Evolutionary conservation across 2,329 filamentous ascomycete genomes (phyloP), one percentile per base, ranked within the genome.

Genomic region (Paramyrothecium roridum): DNA sequence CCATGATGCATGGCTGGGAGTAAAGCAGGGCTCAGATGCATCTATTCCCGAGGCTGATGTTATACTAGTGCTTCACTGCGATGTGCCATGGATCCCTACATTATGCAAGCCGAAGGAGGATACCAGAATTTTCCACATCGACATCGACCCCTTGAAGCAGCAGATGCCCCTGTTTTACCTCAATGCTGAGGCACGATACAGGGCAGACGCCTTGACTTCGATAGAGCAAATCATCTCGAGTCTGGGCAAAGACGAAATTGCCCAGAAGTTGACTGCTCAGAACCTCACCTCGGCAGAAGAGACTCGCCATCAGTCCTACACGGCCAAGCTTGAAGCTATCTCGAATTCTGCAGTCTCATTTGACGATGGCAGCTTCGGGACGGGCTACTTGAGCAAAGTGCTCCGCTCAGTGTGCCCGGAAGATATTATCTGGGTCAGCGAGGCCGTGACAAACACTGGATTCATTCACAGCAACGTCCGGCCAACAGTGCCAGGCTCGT

Each of bases 1-100:
- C 53, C 88, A 92, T 63, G 84, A 81, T 2, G 84, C 74, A 1
- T 90, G 83, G 75, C 67, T 91, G 13, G 88, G 93, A 2, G 70
- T 95, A 52, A 81, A 86, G 47, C 96, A 87, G 63, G 91, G 91
- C 3, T 79, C 83, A 3, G 89, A 96, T 52, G 84, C 90, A 2
- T 78, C 80, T 46, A 90, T 96, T 67, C 82, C 80, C 56, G 84
- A 84, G 0, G 91, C 93, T 1, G 93, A 97, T 68, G 83, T 91
- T 12, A 96, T 97, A 56, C 62, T 97, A 1, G 87, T 96, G 2
- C 67, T 96, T 22, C 89, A 97, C 70, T 96, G 91, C 60, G 93
- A 97, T 66, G 91, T 96, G 0, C 93, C 93, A 0, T 97, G 92
- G 91, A 92, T 97, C 54, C 86, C 88, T n/a, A 95, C 91, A 0